A percentile compares a stretch with the other conserved stretches of the same genome.
phyloP scores from a whole-genome alignment of 495 filamentous ascomycete species.

The Penicillium flavigenum region DNA sequence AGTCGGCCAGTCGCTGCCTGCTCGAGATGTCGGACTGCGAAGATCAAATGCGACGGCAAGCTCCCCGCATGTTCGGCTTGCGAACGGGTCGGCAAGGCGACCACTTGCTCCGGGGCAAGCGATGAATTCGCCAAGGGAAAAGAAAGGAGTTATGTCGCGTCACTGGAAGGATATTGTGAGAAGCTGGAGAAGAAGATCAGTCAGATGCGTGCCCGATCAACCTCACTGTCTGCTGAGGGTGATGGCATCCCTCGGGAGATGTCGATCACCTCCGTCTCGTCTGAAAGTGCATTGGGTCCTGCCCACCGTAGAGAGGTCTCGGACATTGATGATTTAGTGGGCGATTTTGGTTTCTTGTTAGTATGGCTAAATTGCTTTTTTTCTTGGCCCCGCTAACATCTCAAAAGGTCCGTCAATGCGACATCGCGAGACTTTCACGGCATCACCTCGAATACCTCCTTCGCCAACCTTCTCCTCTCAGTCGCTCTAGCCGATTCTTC shows the following conservation, averaged over 20 bases:
- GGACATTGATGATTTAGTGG: conserved; percentile 76
- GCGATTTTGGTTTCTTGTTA: conserved; percentile 78
- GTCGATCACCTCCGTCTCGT: conserved; percentile 45
- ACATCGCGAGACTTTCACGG: conserved; percentile 90
- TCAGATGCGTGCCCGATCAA: conserved; percentile 56
- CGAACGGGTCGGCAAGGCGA: conserved; percentile 75
- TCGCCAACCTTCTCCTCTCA: conserved; percentile 76
- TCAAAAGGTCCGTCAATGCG: conserved; percentile 76
- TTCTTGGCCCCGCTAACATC: conserved; percentile 9
- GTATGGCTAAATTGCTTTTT: conserved; percentile 20
- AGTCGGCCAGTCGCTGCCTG: conserved; percentile 91
- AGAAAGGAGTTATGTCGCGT: conserved; percentile 92
- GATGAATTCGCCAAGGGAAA: conserved; percentile 94
- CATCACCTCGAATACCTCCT: conserved; percentile 79
- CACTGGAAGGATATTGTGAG: conserved; percentile 83
- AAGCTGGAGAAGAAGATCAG: conserved; percentile 72
- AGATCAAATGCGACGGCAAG: conserved; percentile 96
- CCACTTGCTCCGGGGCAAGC: conserved; percentile 86
- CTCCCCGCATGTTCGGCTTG: conserved; percentile 91
- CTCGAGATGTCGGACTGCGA: conserved; percentile 85
- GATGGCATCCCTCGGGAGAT: conserved; percentile 59
- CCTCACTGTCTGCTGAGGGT: conserved; percentile 57
- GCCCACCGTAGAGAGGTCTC: conserved; percentile 59
- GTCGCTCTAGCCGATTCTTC: conserved; percentile 66
- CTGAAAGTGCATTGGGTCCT: conserved; percentile 37